Evolutionary conservation across 2,329 filamentous ascomycete species (phyloP).

Genomic region (Xylariaceae sp.): DNA sequence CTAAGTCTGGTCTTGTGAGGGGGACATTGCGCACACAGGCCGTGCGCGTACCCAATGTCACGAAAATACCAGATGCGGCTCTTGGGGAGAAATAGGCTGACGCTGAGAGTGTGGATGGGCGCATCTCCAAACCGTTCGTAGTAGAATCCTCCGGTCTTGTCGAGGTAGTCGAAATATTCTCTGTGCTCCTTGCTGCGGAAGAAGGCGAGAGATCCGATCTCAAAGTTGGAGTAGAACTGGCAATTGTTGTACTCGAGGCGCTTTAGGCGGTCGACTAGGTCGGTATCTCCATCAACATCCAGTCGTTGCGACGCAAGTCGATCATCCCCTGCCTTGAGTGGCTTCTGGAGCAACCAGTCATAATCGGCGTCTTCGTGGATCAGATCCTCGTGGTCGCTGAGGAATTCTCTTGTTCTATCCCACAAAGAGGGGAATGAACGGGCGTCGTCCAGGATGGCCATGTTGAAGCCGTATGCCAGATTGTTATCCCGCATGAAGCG

Average conservation of each 20-base stretch:
- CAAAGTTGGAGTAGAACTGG: slow-evolving; percentile 48
- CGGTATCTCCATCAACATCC: not conserved
- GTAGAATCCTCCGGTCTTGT: slow-evolving; percentile 43
- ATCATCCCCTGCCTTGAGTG: slow-evolving; percentile 13
- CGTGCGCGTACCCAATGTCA: slow-evolving; percentile 41
- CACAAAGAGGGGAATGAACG: slow-evolving; percentile 41
- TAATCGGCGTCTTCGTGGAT: slow-evolving; percentile 44
- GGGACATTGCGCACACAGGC: slow-evolving; percentile 38
- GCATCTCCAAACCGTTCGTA: slow-evolving; percentile 43
- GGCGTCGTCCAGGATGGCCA: slow-evolving; percentile 41
- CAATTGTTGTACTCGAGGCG: slow-evolving; percentile 44
- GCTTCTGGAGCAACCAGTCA: slow-evolving; percentile 40
- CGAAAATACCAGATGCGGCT: slow-evolving; percentile 47
- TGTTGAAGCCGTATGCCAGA: slow-evolving; percentile 67
- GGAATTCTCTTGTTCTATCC: slow-evolving; percentile 41
- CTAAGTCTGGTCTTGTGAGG: slow-evolving; percentile 21
- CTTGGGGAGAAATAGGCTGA: slow-evolving; percentile 48
- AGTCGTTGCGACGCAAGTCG: not conserved
- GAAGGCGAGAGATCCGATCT: slow-evolving; percentile 47
- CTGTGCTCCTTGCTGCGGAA: slow-evolving; percentile 44
- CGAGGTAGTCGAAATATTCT: slow-evolving; percentile 45
- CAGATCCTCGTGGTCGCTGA: slow-evolving; percentile 38
- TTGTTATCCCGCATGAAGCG: slow-evolving; percentile 79
- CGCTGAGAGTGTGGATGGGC: slow-evolving; percentile 48
- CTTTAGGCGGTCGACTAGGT: slow-evolving; percentile 13